Percentiles rank a stretch among this genome's conserved stretches.
Conservation (phyloP, 2,329 filamentous ascomycete species). For the Pseudodiploospora longispora region DNA sequence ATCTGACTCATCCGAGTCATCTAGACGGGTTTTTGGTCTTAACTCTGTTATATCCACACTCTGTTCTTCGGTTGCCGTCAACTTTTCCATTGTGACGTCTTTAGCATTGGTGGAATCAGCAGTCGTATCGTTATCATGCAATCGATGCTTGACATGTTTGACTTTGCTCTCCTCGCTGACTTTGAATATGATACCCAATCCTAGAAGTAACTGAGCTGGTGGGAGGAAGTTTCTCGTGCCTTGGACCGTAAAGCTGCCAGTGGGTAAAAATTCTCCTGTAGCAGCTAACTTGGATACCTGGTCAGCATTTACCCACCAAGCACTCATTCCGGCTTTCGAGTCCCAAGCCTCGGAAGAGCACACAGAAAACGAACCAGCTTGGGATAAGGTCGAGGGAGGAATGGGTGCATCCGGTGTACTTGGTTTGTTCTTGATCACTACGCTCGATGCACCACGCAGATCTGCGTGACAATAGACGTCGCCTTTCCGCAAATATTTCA, state of each 20-base stretch:
- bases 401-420: constrained; percentile 75
- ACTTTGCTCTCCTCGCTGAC: constrained; percentile 82
- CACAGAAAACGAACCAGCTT: constrained; percentile 79
- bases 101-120: constrained; percentile 10
- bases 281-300: constrained; percentile 83
- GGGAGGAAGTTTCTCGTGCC: constrained; percentile 89
- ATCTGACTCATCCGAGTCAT: constrained; percentile 21
- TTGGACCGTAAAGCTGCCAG: constrained; percentile 70
- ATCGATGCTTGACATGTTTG: constrained; percentile 64
- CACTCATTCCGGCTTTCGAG: constrained; percentile 88
- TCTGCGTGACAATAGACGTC: constrained; percentile 92
- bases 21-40: not conserved
- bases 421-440: constrained; percentile 84
- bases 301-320: constrained; percentile 88
- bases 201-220: constrained; percentile 77
- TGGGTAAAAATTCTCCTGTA: constrained; percentile 69
- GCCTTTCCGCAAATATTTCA: constrained; percentile 74
- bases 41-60: no score
- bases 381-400: constrained; percentile 80
- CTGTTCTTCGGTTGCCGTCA: no score
- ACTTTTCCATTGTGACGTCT: no score
- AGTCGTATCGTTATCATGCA: constrained; percentile 20
- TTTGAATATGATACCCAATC: constrained; percentile 79
- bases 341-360: constrained; percentile 90
- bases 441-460: constrained; percentile 70